These are phyloP conservation scores for Crassisporium funariophilum DNA, from an alignment of 768 basidiomycete genomes.

Conservation along the genomic window DNA sequence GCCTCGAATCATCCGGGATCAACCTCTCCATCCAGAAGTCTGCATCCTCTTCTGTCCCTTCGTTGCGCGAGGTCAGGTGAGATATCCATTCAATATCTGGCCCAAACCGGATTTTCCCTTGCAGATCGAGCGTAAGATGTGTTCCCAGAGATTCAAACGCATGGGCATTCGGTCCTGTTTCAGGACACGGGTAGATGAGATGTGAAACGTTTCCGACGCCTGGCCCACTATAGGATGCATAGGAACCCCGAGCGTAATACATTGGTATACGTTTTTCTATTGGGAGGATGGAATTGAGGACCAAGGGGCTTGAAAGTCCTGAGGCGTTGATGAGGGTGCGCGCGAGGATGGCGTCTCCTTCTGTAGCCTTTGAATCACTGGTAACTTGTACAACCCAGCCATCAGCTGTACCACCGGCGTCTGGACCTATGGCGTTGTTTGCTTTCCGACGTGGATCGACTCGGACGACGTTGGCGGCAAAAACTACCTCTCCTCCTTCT, in stretches of 20 bases:
- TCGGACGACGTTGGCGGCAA: slow-evolving; percentile 81
- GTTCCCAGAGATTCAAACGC: slow-evolving; percentile 88
- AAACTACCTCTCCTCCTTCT: slow-evolving; percentile 69
- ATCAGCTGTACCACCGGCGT: slow-evolving; percentile 37
- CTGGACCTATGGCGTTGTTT: slow-evolving; percentile 19
- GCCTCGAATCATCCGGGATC: slow-evolving; percentile 58
- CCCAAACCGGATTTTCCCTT: slow-evolving; percentile 86
- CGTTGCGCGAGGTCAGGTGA: slow-evolving; percentile 43
- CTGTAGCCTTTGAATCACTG: slow-evolving; percentile 48
- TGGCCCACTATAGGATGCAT: slow-evolving; percentile 84
- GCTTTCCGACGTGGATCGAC: slow-evolving; percentile 63
- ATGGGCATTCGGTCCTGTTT: slow-evolving; percentile 55
- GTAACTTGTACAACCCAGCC: slow-evolving; percentile 91
- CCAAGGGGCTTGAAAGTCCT: slow-evolving; percentile 70
- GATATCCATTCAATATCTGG: slow-evolving; percentile 91
- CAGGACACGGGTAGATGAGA: slow-evolving; percentile 92
- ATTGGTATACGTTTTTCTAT: slow-evolving; percentile 62
- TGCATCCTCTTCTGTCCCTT: slow-evolving; percentile 41
- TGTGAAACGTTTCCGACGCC: slow-evolving; percentile 68
- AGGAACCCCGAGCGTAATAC: slow-evolving; percentile 84
- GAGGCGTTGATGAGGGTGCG: slow-evolving; percentile 81
- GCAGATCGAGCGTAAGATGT: slow-evolving; percentile 86
- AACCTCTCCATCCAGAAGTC: slow-evolving; percentile 81
- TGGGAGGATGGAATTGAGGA: slow-evolving; percentile 71
- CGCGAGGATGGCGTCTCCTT: slow-evolving; percentile 66